Evolutionary conservation across 2,329 filamentous ascomycete genomes (phyloP).

Genomic region (Clonostachys rhizophaga): DNA sequence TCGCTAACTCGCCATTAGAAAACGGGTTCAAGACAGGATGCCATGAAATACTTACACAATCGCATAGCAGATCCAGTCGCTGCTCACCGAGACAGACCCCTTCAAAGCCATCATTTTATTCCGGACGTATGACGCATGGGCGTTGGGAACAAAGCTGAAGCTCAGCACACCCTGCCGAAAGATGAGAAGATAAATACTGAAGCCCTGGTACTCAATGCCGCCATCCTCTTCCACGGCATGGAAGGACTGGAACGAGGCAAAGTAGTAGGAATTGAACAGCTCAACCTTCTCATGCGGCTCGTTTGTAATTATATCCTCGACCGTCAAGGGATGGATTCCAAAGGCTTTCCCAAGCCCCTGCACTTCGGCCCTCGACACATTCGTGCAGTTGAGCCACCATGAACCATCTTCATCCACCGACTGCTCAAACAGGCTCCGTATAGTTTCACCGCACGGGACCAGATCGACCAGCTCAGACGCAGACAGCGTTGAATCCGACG

Average conservation of each 20-base stretch:
- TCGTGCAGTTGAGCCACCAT: slow-evolving; percentile 98
- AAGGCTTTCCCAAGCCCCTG: slow-evolving; percentile 89
- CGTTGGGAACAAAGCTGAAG: slow-evolving; percentile 87
- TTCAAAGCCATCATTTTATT: slow-evolving; percentile 89
- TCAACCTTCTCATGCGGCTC: slow-evolving; percentile 98
- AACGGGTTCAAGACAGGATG: neutral
- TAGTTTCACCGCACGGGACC: slow-evolving; percentile 81
- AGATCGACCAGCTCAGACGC: slow-evolving; percentile 84
- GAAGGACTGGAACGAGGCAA: slow-evolving; percentile 95
- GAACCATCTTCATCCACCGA: slow-evolving; percentile 69
- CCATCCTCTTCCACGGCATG: slow-evolving; percentile 71
- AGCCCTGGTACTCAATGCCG: slow-evolving; percentile 82
- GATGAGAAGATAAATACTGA: slow-evolving; percentile 95
- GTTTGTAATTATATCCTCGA: slow-evolving; percentile 92
- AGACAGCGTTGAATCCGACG: slow-evolving; percentile 89
- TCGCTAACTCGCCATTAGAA: slow-evolving; percentile 48
- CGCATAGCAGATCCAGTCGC: slow-evolving; percentile 98
- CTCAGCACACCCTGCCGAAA: slow-evolving; percentile 93
- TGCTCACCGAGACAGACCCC: slow-evolving; percentile 90
- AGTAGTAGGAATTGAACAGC: slow-evolving; percentile 95
- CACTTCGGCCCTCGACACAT: slow-evolving; percentile 84
- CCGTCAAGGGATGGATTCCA: slow-evolving; percentile 89
- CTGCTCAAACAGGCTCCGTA: slow-evolving; percentile 77
- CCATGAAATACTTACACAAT: slow-evolving; percentile 68
- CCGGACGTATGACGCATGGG: slow-evolving; percentile 82